Conservation (phyloP, 2,329 filamentous ascomycete genomes). For the Zasmidium angulare region DNA sequence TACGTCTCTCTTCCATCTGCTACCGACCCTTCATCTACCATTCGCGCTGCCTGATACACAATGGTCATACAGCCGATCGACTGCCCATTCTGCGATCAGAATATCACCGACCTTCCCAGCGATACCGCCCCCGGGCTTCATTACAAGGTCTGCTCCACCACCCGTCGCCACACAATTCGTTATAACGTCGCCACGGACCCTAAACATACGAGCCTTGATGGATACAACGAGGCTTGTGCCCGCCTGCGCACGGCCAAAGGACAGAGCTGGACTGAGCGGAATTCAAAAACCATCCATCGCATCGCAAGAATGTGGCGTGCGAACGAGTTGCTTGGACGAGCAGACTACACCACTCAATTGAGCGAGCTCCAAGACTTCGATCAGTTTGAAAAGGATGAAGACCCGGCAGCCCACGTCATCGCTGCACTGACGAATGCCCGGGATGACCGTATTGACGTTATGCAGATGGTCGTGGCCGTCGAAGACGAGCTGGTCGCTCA, state of each 20-base stretch:
- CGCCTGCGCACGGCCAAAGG: no score
- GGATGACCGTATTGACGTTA: neutral
- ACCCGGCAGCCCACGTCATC: no score
- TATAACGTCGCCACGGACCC: neutral
- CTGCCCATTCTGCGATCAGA: neutral
- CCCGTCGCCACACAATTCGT: neutral
- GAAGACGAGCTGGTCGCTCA: neutral
- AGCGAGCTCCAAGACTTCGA: no score
- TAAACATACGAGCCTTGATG: neutral
- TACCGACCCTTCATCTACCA: neutral
- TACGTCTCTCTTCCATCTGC: neutral
- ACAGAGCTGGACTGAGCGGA: no score
- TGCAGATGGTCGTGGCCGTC: neutral
- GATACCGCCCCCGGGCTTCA: neutral
- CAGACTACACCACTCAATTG: neutral
- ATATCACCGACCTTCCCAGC: neutral
- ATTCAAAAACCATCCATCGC: neutral
- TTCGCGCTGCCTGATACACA: neutral
- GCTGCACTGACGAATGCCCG: neutral
- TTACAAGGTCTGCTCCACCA: neutral
- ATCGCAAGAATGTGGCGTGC: neutral
- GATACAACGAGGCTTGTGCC: no score
- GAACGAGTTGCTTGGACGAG: neutral
- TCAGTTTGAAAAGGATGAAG: no score
- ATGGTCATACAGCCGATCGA: neutral